phyloP scores from a whole-genome alignment of 2,329 filamentous ascomycete species.

The Epichloe sp. region DNA sequence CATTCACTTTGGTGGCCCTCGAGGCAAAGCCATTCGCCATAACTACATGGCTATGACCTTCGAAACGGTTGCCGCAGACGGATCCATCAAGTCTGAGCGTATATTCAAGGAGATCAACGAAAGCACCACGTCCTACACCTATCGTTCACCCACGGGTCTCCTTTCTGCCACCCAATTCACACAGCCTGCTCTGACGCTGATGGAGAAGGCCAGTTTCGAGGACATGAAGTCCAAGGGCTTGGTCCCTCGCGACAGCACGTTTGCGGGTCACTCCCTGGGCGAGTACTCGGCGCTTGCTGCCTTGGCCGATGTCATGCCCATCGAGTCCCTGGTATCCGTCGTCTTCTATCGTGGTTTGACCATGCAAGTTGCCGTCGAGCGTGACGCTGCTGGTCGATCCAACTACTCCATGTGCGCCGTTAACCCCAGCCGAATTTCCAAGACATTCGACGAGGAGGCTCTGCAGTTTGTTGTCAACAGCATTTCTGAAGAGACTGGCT shows the following conservation, averaged over 20 bases:
- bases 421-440: conserved; percentile 94
- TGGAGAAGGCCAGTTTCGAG: conserved; percentile 99
- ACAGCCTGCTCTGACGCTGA: conserved; percentile 88
- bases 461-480: conserved; percentile 94
- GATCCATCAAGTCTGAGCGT: conserved; percentile 91
- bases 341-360: conserved; percentile 98
- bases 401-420: conserved; percentile 99
- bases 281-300: conserved; percentile 97
- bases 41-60: conserved; percentile 99
- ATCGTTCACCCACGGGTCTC: conserved; percentile 85
- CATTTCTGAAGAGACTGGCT: conserved; percentile 84
- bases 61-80: conserved; percentile 89
- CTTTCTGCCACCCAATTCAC: conserved; percentile 98
- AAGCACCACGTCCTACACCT: conserved; percentile 89
- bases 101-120: conserved; percentile 98
- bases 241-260: conserved; percentile 90
- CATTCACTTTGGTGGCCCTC: conserved; percentile 92
- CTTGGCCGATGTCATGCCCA: conserved; percentile 97
- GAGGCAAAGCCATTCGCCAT: conserved; percentile 91
- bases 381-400: conserved; percentile 80
- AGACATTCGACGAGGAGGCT: conserved; percentile 96
- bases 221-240: conserved; percentile 97
- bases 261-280: conserved; percentile 96
- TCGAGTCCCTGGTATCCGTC: conserved; percentile 93
- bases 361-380: conserved; percentile 98